Evolutionary conservation across 2,329 filamentous ascomycete genomes (phyloP).

Genomic region (Monilinia polystroma): DNA sequence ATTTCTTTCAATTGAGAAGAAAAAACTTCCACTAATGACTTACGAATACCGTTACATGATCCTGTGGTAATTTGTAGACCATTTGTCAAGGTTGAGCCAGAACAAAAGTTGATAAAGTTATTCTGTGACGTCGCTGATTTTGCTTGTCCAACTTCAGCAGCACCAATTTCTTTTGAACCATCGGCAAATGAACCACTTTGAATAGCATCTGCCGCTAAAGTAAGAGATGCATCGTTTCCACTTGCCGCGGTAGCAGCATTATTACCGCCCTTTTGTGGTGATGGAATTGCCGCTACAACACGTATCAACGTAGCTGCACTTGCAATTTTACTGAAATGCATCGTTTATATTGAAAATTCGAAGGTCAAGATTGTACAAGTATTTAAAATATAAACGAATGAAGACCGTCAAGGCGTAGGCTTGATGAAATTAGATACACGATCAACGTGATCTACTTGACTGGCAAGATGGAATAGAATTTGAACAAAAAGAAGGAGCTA

Average conservation of each 20-base stretch:
- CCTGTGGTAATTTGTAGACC: conserved; percentile 57
- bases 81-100: conserved; percentile 53
- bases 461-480: conserved; percentile 36
- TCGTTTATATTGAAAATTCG: conserved; percentile 17
- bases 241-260: conserved; percentile 8
- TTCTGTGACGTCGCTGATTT: conserved; percentile 36
- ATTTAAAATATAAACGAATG: conserved; percentile 35
- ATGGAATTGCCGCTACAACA: conserved; percentile 29
- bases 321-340: conserved; percentile 33
- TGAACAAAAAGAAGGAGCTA: conserved; percentile 32
- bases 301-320: conserved; percentile 34
- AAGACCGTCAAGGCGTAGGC: conserved; percentile 39
- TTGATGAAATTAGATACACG: conserved; percentile 39
- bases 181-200: conserved; percentile 37
- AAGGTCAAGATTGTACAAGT: conserved; percentile 11
- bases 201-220: conserved; percentile 33
- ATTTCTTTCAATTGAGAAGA: neutral
- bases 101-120: conserved; percentile 41
- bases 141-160: conserved; percentile 33
- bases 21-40: conserved; percentile 23
- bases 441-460: conserved; percentile 43
- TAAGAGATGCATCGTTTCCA: conserved; percentile 25
- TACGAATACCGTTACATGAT: conserved; percentile 56
- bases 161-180: conserved; percentile 34
- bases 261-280: conserved; percentile 20